Evolutionary conservation across 768 basidiomycete genomes (phyloP).

Genomic region (Strobilomyces confusus): DNA sequence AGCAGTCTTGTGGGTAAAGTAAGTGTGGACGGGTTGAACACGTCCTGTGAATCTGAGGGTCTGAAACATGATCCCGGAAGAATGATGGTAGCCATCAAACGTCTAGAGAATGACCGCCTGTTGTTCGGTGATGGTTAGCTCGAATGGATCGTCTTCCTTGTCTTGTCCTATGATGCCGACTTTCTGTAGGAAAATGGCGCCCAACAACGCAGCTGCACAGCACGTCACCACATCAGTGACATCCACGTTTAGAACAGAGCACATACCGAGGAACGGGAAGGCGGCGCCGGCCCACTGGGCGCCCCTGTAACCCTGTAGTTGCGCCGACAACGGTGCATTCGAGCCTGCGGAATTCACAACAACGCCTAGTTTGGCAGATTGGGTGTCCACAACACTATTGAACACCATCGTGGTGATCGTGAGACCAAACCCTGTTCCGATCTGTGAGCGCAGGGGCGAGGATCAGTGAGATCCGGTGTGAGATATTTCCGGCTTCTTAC

Average conservation of each 20-base stretch:
- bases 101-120: slow-evolving; percentile 3
- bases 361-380: slow-evolving; percentile 33
- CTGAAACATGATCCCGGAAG: neutral
- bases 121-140: slow-evolving; percentile 21
- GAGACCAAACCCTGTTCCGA: slow-evolving; percentile 67
- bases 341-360: slow-evolving; percentile 22
- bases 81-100: neutral
- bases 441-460: slow-evolving; percentile 29
- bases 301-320: slow-evolving; percentile 52
- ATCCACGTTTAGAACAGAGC: neutral
- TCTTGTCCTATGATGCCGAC: slow-evolving; percentile 40
- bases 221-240: neutral
- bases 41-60: neutral
- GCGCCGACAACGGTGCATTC: slow-evolving; percentile 33
- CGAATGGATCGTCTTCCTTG: slow-evolving; percentile 14
- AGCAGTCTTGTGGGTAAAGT: neutral
- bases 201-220: slow-evolving; percentile 29
- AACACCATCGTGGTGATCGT: slow-evolving; percentile 72
- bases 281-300: slow-evolving; percentile 65
- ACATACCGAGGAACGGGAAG: slow-evolving; percentile 55
- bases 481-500: slow-evolving; percentile 29
- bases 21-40: neutral
- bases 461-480: neutral
- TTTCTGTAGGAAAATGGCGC: slow-evolving; percentile 35
- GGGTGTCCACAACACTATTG: slow-evolving; percentile 43